Conservation (phyloP, 495 filamentous ascomycete genomes). For the Tuber microsphaerosporum region DNA sequence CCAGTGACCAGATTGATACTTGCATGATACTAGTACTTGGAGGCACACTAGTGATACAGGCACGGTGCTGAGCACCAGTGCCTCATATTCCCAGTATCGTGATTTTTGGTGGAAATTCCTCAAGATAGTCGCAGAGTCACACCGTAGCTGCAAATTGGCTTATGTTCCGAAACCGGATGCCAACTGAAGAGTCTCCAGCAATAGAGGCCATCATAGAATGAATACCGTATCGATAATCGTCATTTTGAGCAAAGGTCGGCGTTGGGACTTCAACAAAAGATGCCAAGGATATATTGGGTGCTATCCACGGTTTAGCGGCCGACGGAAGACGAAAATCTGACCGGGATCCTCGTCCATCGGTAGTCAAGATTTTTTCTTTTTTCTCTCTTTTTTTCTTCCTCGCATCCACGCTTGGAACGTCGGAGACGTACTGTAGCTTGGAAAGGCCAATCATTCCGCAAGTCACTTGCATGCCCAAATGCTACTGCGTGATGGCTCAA, state of each 20-base stretch:
- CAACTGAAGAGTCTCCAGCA: neutral
- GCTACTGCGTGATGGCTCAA: neutral
- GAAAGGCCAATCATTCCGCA: neutral
- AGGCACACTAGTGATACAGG: too few relatives aligned
- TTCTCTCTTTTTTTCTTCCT: neutral
- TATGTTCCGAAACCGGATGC: neutral
- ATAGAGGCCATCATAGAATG: neutral
- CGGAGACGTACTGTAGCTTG: neutral
- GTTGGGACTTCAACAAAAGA: neutral
- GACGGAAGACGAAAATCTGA: conserved; percentile 2
- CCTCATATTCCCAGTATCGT: neutral
- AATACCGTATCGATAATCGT: neutral
- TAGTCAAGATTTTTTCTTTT: neutral
- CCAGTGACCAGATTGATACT: neutral
- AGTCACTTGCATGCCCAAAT: neutral
- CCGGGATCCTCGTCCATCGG: neutral
- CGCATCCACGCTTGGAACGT: neutral
- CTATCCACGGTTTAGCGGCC: neutral
- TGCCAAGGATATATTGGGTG: neutral
- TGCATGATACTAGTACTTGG: neutral
- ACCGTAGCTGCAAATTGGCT: neutral
- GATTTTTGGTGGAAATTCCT: neutral
- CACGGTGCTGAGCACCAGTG: neutral
- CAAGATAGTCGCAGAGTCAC: neutral
- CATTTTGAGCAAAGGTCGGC: neutral